Evolutionary conservation across 257 asterid species (phyloP), one percentile per base, ranked within the genome.

Genomic region (Rubia yunnanensis): DNA sequence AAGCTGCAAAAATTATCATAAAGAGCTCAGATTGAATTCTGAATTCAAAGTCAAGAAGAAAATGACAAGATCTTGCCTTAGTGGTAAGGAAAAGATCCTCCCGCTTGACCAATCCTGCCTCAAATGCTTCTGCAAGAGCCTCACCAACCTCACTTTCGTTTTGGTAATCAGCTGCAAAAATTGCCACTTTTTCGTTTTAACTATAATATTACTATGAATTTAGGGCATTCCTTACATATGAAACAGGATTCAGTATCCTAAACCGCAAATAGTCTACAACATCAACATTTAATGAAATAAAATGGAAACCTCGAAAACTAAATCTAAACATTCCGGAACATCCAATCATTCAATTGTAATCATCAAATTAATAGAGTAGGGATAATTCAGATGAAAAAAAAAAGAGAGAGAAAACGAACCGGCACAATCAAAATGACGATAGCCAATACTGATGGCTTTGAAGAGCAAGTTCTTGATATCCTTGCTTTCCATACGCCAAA

Each of bases 111-210:
- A 83, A 68, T 38, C 92, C 87, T 1, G 76, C 55, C 62, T 68
- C 70, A 72, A 85, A 73, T 36, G 74, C 92, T 65, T 83, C 92
- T 50, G 78, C 77, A 50, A 85, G 85, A 20, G 89, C 92, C 55
- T 83, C 85, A 53, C 89, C 92, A 14, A 85, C 92, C 66, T 85
- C 87, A 20, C 75, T 77, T 79, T 85, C 92, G 71, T 85, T 85
- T 75, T 79, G 76, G 65, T 85, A 85, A 66, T 85, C 85, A 63
- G 89, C 92, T 85, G 84, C 79, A 72, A 66, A 67, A 52, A 69
- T 30, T 53, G 24, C 17, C 48, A 68, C 57, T 61, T 53, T 59
- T 18, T 70, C 10, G 50, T 32, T 26, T 39, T 14, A 53, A 53
- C 58, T 20, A 20, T 23, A 5, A 4, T n/a, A 8, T 53, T 53